Percentiles rank a stretch among this genome's conserved stretches.
These are phyloP conservation scores for Xylaria grammica DNA, from an alignment of 495 filamentous ascomycete genomes.

Conservation along the genomic window DNA sequence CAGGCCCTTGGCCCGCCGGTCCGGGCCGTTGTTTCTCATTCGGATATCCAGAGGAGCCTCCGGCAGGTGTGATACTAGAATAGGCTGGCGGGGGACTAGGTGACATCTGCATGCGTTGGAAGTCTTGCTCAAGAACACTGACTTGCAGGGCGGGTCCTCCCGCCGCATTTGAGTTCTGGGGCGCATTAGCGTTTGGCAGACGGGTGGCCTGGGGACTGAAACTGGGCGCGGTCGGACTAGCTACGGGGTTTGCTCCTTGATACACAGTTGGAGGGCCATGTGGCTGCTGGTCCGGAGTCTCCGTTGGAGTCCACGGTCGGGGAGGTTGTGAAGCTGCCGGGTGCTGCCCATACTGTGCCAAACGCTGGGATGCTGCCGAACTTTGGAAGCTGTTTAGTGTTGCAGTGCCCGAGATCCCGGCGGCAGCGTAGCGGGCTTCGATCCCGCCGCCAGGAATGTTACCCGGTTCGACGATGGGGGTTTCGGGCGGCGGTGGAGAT, in stretches of 20 bases:
- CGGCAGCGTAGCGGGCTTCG: conserved; percentile 86
- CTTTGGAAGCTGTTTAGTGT: conserved; percentile 80
- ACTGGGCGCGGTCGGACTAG: conserved; percentile 41
- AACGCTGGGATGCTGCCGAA: conserved; percentile 79
- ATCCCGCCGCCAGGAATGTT: conserved; percentile 76
- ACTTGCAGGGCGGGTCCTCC: conserved; percentile 45
- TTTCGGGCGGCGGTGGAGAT: conserved; percentile 94
- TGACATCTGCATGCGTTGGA: conserved; percentile 83
- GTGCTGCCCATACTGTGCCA: conserved; percentile 69
- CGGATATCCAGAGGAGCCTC: conserved; percentile 64
- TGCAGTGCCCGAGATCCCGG: conserved; percentile 82
- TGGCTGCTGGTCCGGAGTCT: conserved; percentile 83
- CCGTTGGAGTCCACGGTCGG: conserved; percentile 95
- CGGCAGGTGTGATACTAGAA: conserved; percentile 69
- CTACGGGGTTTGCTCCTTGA: conserved; percentile 71
- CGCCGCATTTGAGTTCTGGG: conserved; percentile 26
- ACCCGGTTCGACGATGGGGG: conserved; percentile 78
- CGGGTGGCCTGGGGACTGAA: conserved; percentile 38
- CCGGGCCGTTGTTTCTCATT: conserved; percentile 70
- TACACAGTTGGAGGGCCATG: conserved; percentile 94
- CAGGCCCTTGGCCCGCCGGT: conserved; percentile 43
- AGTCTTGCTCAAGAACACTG: conserved; percentile 81
- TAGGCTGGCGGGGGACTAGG: conserved; percentile 92
- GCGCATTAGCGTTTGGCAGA: conserved; percentile 32
- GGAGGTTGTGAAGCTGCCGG: conserved; percentile 52